Evolutionary conservation across 352 stramenopile genomes (phyloP).

Genomic region (Phytophthora citrophthora): DNA sequence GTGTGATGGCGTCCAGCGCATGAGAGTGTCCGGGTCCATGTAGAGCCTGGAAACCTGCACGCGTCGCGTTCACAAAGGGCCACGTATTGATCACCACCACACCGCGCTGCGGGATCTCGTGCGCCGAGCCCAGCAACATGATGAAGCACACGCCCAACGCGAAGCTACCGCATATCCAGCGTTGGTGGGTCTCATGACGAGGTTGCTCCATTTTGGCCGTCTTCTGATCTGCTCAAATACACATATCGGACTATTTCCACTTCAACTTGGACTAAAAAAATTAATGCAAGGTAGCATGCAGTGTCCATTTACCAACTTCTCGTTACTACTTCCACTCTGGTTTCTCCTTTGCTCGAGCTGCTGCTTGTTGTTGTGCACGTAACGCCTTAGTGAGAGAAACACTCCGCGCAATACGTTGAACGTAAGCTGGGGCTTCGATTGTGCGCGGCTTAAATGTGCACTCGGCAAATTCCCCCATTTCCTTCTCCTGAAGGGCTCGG

Average conservation of each 20-base stretch:
- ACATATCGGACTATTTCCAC: conserved; percentile 9
- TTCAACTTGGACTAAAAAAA: conserved; percentile 15
- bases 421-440: conserved; percentile 84
- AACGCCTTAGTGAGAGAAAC: conserved; percentile 76
- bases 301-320: not conserved
- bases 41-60: conserved; percentile 64
- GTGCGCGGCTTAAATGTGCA: conserved; percentile 88
- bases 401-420: conserved; percentile 83
- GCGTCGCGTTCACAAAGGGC: conserved; percentile 79
- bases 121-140: conserved; percentile 35
- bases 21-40: conserved; percentile 7
- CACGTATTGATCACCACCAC: conserved; percentile 87
- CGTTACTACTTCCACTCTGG: conserved; percentile 75
- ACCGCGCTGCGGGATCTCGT: conserved; percentile 32
- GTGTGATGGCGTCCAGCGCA: conserved; percentile 70
- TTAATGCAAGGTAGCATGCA: not conserved
- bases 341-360: conserved; percentile 49
- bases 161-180: conserved; percentile 42
- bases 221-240: not conserved
- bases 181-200: conserved; percentile 33
- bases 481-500: conserved; percentile 78
- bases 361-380: conserved; percentile 60
- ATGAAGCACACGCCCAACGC: conserved; percentile 36
- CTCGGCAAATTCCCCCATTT: conserved; percentile 83
- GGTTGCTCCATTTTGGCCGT: conserved; percentile 28